Conservation (phyloP, 345 rosid genomes). For the Cardamine resedifolia region DNA sequence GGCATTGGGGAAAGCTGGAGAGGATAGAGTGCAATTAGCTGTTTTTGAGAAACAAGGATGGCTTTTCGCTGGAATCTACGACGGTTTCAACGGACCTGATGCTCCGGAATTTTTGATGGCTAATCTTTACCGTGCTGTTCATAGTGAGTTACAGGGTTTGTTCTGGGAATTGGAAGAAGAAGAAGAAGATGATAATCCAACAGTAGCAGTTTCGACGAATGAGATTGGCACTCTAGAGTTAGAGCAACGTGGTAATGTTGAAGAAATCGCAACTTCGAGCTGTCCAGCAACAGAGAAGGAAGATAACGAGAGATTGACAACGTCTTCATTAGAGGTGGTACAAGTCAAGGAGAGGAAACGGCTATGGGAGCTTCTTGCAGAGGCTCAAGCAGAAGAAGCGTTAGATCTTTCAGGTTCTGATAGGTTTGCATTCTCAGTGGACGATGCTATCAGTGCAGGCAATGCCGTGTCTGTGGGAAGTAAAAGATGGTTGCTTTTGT, state of each 20-base stretch:
- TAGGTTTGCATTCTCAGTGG: slow-evolving; percentile 87
- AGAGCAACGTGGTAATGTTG: slow-evolving; percentile 32
- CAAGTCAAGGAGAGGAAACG: slow-evolving; percentile 51
- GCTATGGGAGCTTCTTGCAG: slow-evolving; percentile 84
- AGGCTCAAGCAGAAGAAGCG: slow-evolving; percentile 82
- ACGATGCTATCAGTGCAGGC: slow-evolving; percentile 73
- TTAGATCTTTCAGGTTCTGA: slow-evolving; percentile 94
- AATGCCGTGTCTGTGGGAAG: slow-evolving; percentile 64
- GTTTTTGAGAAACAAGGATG: slow-evolving; percentile 98
- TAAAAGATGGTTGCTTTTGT: slow-evolving; percentile 78
- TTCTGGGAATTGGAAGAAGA: slow-evolving; percentile 81
- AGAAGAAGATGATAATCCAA: slow-evolving; percentile 30
- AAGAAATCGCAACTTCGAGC: slow-evolving; percentile 32
- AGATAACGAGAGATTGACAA: slow-evolving; percentile 44
- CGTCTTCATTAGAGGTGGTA: slow-evolving; percentile 57
- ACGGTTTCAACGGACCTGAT: slow-evolving; percentile 97
- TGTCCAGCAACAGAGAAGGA: slow-evolving; percentile 29
- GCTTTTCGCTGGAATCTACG: slow-evolving; percentile 94
- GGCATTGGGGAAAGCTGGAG: slow-evolving; percentile 98
- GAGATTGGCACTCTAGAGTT: slow-evolving; percentile 6
- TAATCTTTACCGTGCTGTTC: slow-evolving; percentile 90
- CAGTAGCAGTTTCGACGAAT: slow-evolving; percentile 15
- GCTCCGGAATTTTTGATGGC: slow-evolving; percentile 99
- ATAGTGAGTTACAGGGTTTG: slow-evolving; percentile 77
- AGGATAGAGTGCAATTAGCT: slow-evolving; percentile 94